phyloP scores from a whole-genome alignment of 169 alveolate species.

The Toxoplasma gondii region DNA sequence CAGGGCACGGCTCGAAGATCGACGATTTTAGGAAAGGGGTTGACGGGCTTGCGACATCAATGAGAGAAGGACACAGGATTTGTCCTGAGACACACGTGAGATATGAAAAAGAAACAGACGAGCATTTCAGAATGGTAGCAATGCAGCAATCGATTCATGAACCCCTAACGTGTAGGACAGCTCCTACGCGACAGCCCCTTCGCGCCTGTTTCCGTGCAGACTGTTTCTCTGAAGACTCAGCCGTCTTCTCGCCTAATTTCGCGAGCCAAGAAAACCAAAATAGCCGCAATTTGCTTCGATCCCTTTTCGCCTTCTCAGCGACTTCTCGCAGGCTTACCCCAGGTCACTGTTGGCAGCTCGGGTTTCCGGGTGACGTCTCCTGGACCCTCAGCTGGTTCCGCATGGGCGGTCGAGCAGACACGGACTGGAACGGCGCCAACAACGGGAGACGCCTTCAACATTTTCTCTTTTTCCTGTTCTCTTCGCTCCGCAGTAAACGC shows the following conservation, averaged over 20 bases:
- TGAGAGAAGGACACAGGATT: neutral
- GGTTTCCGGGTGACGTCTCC: neutral
- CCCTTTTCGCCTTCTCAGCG: neutral
- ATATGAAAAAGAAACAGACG: neutral
- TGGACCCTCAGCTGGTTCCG: neutral
- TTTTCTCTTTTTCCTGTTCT: neutral
- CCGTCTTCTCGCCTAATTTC: neutral
- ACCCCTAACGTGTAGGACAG: neutral
- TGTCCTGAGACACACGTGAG: neutral
- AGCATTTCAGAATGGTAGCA: neutral
- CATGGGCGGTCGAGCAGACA: neutral
- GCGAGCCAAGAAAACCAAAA: neutral
- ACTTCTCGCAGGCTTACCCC: neutral
- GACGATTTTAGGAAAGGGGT: neutral
- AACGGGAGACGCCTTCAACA: neutral
- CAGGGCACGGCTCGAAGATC: constrained; percentile 42
- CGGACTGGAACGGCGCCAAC: neutral
- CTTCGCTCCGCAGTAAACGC: neutral
- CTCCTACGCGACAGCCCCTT: neutral
- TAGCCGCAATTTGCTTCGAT: neutral
- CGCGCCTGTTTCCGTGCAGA: neutral
- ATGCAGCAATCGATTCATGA: neutral
- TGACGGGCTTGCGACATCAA: neutral
- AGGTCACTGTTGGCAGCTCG: neutral
- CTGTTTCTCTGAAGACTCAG: neutral